Base-by-base conservation (phyloP, 1,284 basidiomycete species). In the Volvariella volvacea region DNA sequence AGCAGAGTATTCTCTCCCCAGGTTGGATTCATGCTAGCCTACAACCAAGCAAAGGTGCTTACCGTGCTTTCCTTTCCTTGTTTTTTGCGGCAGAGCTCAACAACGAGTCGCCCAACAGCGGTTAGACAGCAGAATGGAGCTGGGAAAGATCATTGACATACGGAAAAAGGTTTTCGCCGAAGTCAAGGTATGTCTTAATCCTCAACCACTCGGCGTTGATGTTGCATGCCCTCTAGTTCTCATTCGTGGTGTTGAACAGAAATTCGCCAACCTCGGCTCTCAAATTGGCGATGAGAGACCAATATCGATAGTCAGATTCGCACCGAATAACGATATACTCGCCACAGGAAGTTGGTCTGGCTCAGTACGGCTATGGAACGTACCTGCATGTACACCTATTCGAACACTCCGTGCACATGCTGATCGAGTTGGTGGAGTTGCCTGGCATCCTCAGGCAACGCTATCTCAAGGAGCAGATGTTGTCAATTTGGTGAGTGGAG, bases 221-320 rank as follows among this genome's bases (percentile, higher is more conserved):
- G 7, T 36, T 4, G 17, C n/a, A 38, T 54, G 41, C n/a, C n/a
- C n/a, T n/a, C n/a, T n/a, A n/a, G n/a, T n/a, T n/a, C n/a, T n/a
- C n/a, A n/a, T n/a, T n/a, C n/a, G n/a, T n/a, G 30, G 40, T 19
- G 40, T 16, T 22, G 44, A 39, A 14, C 56, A 94, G 88, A 87
- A 83, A 59, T 94, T 88, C 62, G 77, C 84, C 39, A 95, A 92
- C 55, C 78, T 98, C 38, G 96, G 96, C 20, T 97, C 95, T 0
- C 96, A 99, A 73, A 92, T 98, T 54, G 95, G 93, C 42, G 96
- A 97, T 59, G 92, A 96, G 51, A 78, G 96, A 41, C 93, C 95
- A 1, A 80, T 99, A 50, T 89, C 92, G 1, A 85, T 91, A 65
- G 90, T 97, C 22, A 85, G 96, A 19, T 99, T 99, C 63, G 84